Conservation (phyloP, 2,329 filamentous ascomycete species). For the Pezicula radicicola region DNA sequence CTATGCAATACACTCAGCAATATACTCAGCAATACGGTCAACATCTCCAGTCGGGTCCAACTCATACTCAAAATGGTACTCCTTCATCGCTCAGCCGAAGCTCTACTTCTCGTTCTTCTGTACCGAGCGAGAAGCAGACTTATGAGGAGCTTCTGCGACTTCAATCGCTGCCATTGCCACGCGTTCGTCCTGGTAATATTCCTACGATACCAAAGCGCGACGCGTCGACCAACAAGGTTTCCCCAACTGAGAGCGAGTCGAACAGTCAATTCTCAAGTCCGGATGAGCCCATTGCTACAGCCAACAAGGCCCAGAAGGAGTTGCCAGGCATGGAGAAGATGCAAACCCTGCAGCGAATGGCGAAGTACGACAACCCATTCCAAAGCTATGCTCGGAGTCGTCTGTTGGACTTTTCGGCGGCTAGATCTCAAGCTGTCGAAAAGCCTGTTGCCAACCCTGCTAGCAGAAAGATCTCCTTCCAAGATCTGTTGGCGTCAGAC, state of each 20-base stretch:
- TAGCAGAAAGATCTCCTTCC: neutral
- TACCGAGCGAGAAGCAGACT: too few relatives aligned
- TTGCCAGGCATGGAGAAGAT: slow-evolving; percentile 25
- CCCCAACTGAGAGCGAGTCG: neutral
- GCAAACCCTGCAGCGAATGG: slow-evolving; percentile 27
- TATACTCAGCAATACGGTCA: slow-evolving; percentile 28
- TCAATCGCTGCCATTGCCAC: neutral
- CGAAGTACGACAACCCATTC: slow-evolving; percentile 26
- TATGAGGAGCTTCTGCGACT: neutral
- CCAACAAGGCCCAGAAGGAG: neutral
- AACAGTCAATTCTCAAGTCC: slow-evolving; percentile 1
- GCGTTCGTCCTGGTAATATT: neutral
- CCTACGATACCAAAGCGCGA: neutral
- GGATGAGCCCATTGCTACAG: neutral
- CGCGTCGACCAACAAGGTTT: neutral
- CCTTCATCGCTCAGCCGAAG: too few relatives aligned
- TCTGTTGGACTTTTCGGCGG: slow-evolving; percentile 21
- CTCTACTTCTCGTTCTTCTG: too few relatives aligned
- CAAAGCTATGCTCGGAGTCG: slow-evolving; percentile 18
- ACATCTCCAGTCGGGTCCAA: slow-evolving; percentile 17
- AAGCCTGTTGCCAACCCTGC: neutral
- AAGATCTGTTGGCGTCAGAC: neutral
- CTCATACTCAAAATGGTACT: neutral
- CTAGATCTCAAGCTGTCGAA: slow-evolving; percentile 6
- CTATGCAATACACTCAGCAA: slow-evolving; percentile 28